Conservation (phyloP, 768 basidiomycete genomes). For the Vishniacozyma victoriae region DNA sequence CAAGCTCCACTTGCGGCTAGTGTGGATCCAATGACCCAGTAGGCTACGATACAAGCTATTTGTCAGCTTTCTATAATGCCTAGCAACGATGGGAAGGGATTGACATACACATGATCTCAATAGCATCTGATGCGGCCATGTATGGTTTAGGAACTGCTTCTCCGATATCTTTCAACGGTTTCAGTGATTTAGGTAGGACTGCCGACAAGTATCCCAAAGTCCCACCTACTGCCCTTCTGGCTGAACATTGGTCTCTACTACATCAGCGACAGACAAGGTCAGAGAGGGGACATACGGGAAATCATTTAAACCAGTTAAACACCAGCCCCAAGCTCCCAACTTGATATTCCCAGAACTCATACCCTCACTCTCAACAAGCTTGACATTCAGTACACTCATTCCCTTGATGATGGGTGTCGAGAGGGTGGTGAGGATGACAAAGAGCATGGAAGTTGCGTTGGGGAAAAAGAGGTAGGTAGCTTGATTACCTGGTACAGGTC, state of each 20-base stretch:
- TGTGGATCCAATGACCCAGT: too few species aligned
- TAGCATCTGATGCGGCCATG: not conserved
- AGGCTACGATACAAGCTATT: too few species aligned
- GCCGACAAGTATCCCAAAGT: too few species aligned
- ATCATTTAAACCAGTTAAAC: conserved; percentile 10
- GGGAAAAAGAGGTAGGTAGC: conserved; percentile 38
- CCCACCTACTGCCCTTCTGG: not conserved
- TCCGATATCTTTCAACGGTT: not conserved
- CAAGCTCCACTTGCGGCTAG: too few species aligned
- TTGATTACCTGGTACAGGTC: too few species aligned
- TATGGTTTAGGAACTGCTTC: not conserved
- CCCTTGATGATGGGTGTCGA: conserved; percentile 28
- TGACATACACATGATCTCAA: too few species aligned
- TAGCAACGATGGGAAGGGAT: too few species aligned
- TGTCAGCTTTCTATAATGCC: too few species aligned
- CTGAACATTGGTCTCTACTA: conserved; percentile 14
- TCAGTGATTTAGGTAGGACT: not conserved
- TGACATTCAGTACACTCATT: conserved; percentile 15
- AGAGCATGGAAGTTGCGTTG: conserved; percentile 16
- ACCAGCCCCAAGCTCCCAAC: conserved; percentile 37
- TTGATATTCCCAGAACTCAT: conserved; percentile 9
- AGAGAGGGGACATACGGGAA: conserved; percentile 10
- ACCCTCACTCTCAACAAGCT: conserved; percentile 1
- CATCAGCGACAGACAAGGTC: not conserved
- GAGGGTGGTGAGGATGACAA: conserved; percentile 20